Conservation (phyloP, 805 yeast genomes). For the Tanozyma kutaoensis region DNA sequence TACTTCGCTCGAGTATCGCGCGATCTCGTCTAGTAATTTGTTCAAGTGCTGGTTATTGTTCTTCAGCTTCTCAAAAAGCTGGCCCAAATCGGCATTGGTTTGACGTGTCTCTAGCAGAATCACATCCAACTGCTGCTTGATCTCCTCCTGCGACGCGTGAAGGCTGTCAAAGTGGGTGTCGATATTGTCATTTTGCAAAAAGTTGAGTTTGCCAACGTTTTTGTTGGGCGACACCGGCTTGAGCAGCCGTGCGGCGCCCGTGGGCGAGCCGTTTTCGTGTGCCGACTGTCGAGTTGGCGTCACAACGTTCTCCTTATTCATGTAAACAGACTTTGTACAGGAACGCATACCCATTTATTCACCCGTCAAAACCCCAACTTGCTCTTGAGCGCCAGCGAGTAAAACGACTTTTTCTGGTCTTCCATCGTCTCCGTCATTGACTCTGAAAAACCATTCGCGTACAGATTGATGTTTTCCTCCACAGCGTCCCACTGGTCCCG, state of each 20-base stretch:
- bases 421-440: conserved; percentile 38
- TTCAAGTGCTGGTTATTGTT: conserved; percentile 25
- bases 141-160: conserved; percentile 12
- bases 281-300: no score
- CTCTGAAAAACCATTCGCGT: conserved; percentile 42
- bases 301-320: no score
- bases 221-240: conserved; percentile 17
- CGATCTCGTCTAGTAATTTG: conserved; percentile 18
- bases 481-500: conserved; percentile 39
- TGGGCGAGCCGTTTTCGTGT: no score
- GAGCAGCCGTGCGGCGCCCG: no score
- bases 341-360: no score
- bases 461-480: conserved; percentile 43
- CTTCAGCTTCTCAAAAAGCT: conserved; percentile 24
- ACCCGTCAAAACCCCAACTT: conserved; percentile 39
- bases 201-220: conserved; percentile 13
- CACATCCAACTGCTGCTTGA: conserved; percentile 14
- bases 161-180: conserved; percentile 20
- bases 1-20: conserved; percentile 20
- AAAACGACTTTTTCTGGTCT: conserved; percentile 34
- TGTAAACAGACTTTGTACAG: no score
- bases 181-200: conserved; percentile 17
- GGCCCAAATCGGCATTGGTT: conserved; percentile 20
- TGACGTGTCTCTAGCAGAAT: conserved; percentile 22
- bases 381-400: conserved; percentile 37